Conservation (phyloP, 768 basidiomycete species). For the Tylopilus cervinicoccineus region DNA sequence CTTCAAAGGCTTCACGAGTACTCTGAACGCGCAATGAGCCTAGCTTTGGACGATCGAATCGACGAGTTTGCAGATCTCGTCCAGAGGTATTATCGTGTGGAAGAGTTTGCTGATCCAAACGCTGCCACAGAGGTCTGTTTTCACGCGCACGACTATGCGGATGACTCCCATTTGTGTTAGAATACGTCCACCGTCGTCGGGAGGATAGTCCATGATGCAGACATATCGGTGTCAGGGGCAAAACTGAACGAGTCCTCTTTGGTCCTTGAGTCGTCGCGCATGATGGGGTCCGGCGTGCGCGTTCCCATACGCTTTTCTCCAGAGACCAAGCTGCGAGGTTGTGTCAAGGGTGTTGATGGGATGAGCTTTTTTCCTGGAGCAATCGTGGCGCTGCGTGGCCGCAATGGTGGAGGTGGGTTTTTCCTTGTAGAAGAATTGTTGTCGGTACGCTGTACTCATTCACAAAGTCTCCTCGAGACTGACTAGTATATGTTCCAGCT, state of each 20-base stretch:
- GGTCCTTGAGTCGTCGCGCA: constrained; percentile 79
- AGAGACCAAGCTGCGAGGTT: constrained; percentile 61
- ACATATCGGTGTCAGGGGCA: constrained; percentile 46
- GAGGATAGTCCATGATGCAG: constrained; percentile 66
- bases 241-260: constrained; percentile 77
- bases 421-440: constrained; percentile 83
- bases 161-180: constrained; percentile 30
- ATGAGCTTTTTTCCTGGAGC: constrained; percentile 86
- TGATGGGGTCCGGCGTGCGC: constrained; percentile 60
- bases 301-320: constrained; percentile 71
- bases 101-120: constrained; percentile 78
- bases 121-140: constrained; percentile 46
- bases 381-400: constrained; percentile 80
- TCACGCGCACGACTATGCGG: neutral
- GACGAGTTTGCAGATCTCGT: constrained; percentile 81
- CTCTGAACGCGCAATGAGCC: neutral
- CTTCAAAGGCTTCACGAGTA: no score
- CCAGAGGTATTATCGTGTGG: constrained; percentile 60
- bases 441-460: constrained; percentile 47
- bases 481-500: constrained; percentile 40
- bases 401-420: constrained; percentile 86
- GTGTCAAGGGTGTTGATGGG: constrained; percentile 55
- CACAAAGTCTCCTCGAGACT: neutral
- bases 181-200: constrained; percentile 70
- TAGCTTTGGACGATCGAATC: constrained; percentile 84